Percentiles rank a stretch among this genome's conserved stretches.
Evolutionary conservation across 73 alveolate genomes (phyloP).

Genomic region (Urostyla sp.): DNA sequence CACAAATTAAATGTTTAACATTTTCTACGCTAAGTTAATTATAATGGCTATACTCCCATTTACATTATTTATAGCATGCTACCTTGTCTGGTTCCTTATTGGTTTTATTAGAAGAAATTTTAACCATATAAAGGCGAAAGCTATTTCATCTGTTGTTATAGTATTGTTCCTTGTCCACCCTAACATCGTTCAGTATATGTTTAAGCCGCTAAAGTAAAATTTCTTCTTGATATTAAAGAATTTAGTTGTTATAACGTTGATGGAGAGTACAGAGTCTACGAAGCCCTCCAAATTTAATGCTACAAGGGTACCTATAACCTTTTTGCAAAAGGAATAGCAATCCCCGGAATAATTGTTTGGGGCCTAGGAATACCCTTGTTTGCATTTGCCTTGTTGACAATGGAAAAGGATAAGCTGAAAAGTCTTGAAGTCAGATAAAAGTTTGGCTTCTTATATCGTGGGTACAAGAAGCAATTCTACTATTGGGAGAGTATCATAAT

Average conservation of each 20-base stretch:
- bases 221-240: constrained; percentile 15
- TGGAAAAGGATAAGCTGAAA: constrained; percentile 27
- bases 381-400: constrained; percentile 37
- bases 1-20: neutral
- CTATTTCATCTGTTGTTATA: constrained; percentile 47
- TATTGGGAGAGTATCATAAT: constrained; percentile 75
- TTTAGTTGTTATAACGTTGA: constrained; percentile 60
- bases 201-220: constrained; percentile 27
- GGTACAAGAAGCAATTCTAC: constrained; percentile 62
- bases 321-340: constrained; percentile 44
- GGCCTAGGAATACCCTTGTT: constrained; percentile 74
- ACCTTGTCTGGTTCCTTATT: neutral
- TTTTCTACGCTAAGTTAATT: constrained; percentile 25
- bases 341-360: constrained; percentile 71
- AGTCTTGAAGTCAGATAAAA: constrained; percentile 14
- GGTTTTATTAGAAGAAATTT: neutral
- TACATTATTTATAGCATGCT: neutral
- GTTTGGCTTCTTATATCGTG: constrained; percentile 73
- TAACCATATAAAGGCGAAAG: neutral
- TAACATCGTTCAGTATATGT: constrained; percentile 64
- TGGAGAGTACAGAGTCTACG: constrained; percentile 33
- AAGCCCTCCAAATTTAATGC: constrained; percentile 58
- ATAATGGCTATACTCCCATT: constrained; percentile 9
- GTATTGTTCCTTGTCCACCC: constrained; percentile 65
- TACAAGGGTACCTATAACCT: constrained; percentile 33